These are phyloP conservation scores for Penicillium ucsense DNA, from an alignment of 495 filamentous ascomycete species.

Conservation along the genomic window DNA sequence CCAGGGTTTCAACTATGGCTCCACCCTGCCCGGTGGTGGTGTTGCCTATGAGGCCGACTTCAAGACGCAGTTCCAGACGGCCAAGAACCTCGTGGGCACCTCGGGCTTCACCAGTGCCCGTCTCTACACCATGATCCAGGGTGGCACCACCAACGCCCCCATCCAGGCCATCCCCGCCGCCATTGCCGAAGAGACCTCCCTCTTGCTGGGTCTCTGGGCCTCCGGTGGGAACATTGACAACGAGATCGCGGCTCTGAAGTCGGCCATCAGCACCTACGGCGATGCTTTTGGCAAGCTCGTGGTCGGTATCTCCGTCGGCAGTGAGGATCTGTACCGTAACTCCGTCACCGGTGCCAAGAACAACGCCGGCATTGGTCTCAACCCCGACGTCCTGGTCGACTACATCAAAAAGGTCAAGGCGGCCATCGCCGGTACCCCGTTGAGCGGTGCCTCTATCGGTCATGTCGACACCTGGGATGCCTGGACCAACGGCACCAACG, in stretches of 20 bases:
- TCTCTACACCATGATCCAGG: slow-evolving; percentile 55
- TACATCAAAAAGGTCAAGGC: slow-evolving; percentile 59
- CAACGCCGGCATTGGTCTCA: slow-evolving; percentile 46
- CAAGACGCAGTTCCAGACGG: slow-evolving; percentile 57
- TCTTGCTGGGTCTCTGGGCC: slow-evolving; percentile 72
- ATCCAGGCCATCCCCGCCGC: slow-evolving; percentile 70
- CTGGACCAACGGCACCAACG: slow-evolving; percentile 67
- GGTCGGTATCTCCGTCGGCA: slow-evolving; percentile 81
- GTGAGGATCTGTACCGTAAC: slow-evolving; percentile 82
- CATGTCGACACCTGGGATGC: slow-evolving; percentile 92
- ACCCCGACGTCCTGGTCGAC: slow-evolving; percentile 46
- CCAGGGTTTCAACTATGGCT: slow-evolving; percentile 81
- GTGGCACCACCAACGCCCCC: slow-evolving; percentile 46
- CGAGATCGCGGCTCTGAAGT: slow-evolving; percentile 58
- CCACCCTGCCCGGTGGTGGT: slow-evolving; percentile 50
- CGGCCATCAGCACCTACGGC: slow-evolving; percentile 55
- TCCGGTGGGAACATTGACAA: slow-evolving; percentile 61
- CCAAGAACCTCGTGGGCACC: slow-evolving; percentile 59
- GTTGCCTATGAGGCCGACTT: slow-evolving; percentile 57
- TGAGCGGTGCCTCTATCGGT: slow-evolving; percentile 52
- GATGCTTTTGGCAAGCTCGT: slow-evolving; percentile 51
- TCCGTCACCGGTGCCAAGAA: slow-evolving; percentile 45
- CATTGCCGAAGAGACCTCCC: slow-evolving; percentile 57
- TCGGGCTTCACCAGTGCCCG: slow-evolving; percentile 66
- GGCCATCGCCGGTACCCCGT: slow-evolving; percentile 46